phyloP scores from a whole-genome alignment of 2,329 filamentous ascomycete genomes.

The Hypoxylon sp. region DNA sequence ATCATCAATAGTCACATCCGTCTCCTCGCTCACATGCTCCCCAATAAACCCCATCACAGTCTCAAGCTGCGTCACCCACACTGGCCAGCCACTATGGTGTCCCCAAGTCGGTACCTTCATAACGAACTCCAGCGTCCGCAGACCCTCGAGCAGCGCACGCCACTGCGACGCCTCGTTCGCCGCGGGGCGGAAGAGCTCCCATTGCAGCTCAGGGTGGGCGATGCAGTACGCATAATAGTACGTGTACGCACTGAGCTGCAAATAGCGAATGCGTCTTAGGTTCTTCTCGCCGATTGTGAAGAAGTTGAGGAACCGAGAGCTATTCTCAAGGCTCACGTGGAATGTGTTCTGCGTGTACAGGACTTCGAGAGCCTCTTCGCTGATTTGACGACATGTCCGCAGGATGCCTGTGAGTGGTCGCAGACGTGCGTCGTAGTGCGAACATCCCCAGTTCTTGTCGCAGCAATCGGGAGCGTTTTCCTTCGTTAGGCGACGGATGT shows the following conservation, averaged over 20 bases:
- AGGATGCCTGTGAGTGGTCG: constrained; percentile 17
- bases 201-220: constrained; percentile 19
- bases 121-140: constrained; percentile 16
- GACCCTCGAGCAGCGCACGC: constrained; percentile 17
- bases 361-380: constrained; percentile 26
- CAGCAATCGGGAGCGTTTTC: constrained; percentile 24
- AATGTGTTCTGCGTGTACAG: constrained; percentile 34
- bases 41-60: constrained; percentile 27
- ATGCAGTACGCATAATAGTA: constrained; percentile 16
- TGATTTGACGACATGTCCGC: constrained; percentile 9
- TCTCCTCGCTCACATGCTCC: constrained; percentile 21
- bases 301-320: constrained; percentile 14
- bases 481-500: constrained; percentile 8
- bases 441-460: constrained; percentile 11
- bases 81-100: constrained; percentile 15
- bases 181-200: constrained; percentile 28
- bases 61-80: constrained; percentile 34
- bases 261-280: constrained; percentile 19
- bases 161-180: constrained; percentile 11
- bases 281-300: constrained; percentile 31
- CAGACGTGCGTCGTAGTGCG: constrained; percentile 28
- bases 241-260: constrained; percentile 18
- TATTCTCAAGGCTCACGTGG: constrained; percentile 23
- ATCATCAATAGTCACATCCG: constrained; percentile 35
- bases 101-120: constrained; percentile 23